phyloP scores from a whole-genome alignment of 805 yeast species.

The Yarrowia deformans region DNA sequence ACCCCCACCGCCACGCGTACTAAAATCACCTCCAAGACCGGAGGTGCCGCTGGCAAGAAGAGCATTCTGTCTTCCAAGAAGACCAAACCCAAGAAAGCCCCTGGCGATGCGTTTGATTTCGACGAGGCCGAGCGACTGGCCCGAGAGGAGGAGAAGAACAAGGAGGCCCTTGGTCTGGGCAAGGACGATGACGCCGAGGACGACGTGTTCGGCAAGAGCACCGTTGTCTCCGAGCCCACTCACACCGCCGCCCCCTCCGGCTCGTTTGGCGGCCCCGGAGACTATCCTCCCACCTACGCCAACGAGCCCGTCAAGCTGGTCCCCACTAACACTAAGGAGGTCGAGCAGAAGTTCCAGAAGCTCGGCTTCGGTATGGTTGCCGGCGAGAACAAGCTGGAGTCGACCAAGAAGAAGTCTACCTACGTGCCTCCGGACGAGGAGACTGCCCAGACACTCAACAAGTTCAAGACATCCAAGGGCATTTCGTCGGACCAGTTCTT shows the following conservation, averaged over 20 bases:
- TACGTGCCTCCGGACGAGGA: conserved; percentile 42
- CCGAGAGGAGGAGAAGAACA: conserved; percentile 77
- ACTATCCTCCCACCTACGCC: conserved; percentile 23
- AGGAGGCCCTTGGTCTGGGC: conserved; percentile 55
- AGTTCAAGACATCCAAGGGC: conserved; percentile 89
- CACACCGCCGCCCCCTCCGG: conserved; percentile 38
- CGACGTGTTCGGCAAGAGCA: conserved; percentile 36
- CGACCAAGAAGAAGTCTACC: conserved; percentile 46
- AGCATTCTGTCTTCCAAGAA: conserved; percentile 50
- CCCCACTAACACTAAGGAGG: conserved; percentile 38
- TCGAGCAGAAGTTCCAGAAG: conserved; percentile 61
- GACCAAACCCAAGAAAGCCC: conserved; percentile 49
- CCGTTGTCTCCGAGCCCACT: conserved; percentile 28
- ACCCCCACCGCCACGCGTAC: conserved; percentile 41
- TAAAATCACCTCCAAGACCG: conserved; percentile 38
- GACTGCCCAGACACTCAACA: conserved; percentile 51
- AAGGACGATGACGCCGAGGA: conserved; percentile 46
- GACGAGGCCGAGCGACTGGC: conserved; percentile 80
- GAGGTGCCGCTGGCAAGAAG: conserved; percentile 40
- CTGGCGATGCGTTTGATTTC: conserved; percentile 62
- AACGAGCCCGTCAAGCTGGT: conserved; percentile 37
- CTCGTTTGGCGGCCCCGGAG: conserved; percentile 33
- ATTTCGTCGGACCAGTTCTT: conserved; percentile 95
- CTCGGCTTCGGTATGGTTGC: conserved; percentile 90
- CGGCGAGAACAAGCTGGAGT: conserved; percentile 42